Conservation (phyloP, 2,329 filamentous ascomycete genomes). For the Cladosporium cucumerinum region DNA sequence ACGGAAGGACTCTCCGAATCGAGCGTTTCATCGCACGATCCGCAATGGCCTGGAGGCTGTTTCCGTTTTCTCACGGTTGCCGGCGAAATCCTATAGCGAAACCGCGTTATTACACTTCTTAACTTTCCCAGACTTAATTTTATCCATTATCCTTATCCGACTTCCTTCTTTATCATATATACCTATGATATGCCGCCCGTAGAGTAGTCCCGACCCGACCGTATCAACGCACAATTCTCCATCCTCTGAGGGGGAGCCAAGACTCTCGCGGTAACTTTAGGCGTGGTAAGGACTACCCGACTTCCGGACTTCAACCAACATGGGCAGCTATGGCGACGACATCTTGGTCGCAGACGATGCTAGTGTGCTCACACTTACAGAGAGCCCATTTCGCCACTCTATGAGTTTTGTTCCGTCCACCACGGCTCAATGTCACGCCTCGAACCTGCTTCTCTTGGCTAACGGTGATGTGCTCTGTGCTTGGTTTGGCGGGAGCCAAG, state of each 20-base stretch:
- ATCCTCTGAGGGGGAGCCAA: background rate
- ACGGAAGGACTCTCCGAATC: background rate
- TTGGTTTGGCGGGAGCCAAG: constrained; percentile 22
- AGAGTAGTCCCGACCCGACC: background rate
- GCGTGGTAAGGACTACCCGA: constrained; percentile 5
- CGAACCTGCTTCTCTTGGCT: constrained; percentile 19
- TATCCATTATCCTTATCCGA: background rate
- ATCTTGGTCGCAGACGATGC: background rate
- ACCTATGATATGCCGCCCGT: background rate
- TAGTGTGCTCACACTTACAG: constrained; percentile 10
- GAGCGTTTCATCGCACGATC: background rate
- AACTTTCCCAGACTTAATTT: background rate
- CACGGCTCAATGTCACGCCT: constrained; percentile 22
- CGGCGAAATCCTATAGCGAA: background rate
- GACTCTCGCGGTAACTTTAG: background rate
- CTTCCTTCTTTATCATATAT: background rate
- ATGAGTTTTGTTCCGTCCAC: constrained; percentile 17
- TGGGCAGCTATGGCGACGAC: constrained; percentile 13
- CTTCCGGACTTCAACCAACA: background rate
- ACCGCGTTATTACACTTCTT: background rate
- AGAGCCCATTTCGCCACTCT: constrained; percentile 15
- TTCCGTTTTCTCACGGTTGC: too few species aligned
- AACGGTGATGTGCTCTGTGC: constrained; percentile 23
- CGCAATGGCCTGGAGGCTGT: too few species aligned
- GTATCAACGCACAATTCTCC: background rate